These are phyloP conservation scores for Eimeria praecox DNA, from an alignment of 169 alveolate genomes.

Conservation along the genomic window DNA sequence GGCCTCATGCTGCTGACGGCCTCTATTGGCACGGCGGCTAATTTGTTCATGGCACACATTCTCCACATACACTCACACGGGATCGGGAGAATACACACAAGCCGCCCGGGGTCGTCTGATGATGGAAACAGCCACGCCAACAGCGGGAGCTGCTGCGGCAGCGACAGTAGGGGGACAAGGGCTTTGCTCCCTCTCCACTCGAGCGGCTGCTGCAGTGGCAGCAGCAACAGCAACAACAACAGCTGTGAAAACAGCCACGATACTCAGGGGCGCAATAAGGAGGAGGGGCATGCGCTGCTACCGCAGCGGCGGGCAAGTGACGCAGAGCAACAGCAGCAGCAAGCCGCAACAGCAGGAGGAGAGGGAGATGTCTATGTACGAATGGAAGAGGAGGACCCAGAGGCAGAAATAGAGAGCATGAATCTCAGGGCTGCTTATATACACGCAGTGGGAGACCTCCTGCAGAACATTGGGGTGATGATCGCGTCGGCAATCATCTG, in stretches of 20 bases:
- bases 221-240: slow-evolving; percentile 27
- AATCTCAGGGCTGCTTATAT: slow-evolving; percentile 96
- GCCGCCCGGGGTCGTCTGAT: neutral
- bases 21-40: slow-evolving; percentile 94
- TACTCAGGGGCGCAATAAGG: slow-evolving; percentile 1
- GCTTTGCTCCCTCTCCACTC: slow-evolving; percentile 3
- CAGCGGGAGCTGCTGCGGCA: slow-evolving; percentile 44
- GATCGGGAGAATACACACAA: slow-evolving; percentile 85
- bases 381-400: slow-evolving; percentile 81
- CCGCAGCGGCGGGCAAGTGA: slow-evolving; percentile 11
- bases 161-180: slow-evolving; percentile 10
- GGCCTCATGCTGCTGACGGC: slow-evolving; percentile 96
- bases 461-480: slow-evolving; percentile 96
- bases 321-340: slow-evolving; percentile 44
- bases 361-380: slow-evolving; percentile 74
- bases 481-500: slow-evolving; percentile 95
- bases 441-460: slow-evolving; percentile 96
- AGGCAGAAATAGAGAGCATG: slow-evolving; percentile 88
- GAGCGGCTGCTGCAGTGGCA: slow-evolving; percentile 47
- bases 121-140: neutral
- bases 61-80: slow-evolving; percentile 87
- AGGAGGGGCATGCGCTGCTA: slow-evolving; percentile 16
- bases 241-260: slow-evolving; percentile 23
- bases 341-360: slow-evolving; percentile 29
- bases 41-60: slow-evolving; percentile 94